phyloP scores from a whole-genome alignment of 2,329 filamentous ascomycete species.

The Xylariaceae sp. region DNA sequence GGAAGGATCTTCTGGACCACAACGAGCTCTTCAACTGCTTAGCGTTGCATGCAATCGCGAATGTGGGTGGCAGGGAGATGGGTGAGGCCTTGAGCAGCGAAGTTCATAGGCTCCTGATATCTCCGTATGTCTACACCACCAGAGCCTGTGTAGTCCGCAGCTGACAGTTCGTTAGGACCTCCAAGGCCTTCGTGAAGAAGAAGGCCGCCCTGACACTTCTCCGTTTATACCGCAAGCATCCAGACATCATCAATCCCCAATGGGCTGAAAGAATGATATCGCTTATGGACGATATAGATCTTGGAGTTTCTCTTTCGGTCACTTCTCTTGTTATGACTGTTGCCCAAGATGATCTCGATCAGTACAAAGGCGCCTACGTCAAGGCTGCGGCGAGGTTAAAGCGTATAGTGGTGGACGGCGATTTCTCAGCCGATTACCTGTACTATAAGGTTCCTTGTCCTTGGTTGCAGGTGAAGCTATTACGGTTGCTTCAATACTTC shows the following conservation, averaged over 20 bases:
- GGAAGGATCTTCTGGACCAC: conserved; percentile 89
- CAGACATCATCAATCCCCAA: conserved; percentile 88
- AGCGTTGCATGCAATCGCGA: conserved; percentile 94
- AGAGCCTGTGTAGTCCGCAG: background rate
- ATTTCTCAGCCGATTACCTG: conserved; percentile 85
- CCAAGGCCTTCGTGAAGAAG: conserved; percentile 98
- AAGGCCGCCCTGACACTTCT: conserved; percentile 93
- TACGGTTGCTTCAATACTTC: conserved; percentile 92
- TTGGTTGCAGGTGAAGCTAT: conserved; percentile 94
- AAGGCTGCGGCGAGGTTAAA: conserved; percentile 90
- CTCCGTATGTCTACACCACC: conserved; percentile 61
- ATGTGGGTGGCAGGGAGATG: conserved; percentile 95
- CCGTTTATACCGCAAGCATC: conserved; percentile 89
- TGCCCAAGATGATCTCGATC: conserved; percentile 88
- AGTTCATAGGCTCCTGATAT: conserved; percentile 90
- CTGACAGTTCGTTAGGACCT: conserved; percentile 41
- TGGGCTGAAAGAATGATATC: conserved; percentile 98
- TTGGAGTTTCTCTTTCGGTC: conserved; percentile 91
- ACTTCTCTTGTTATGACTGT: conserved; percentile 93
- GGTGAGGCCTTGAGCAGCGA: conserved; percentile 88
- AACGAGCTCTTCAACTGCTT: conserved; percentile 98
- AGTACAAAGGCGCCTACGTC: conserved; percentile 89
- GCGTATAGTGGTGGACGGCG: conserved; percentile 83
- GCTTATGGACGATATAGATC: conserved; percentile 94
- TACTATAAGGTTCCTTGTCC: conserved; percentile 99